Percentiles rank a stretch among this genome's conserved stretches.
These are phyloP conservation scores for Prillingera fragicola DNA, from an alignment of 1,284 basidiomycete genomes.

Conservation along the genomic window DNA sequence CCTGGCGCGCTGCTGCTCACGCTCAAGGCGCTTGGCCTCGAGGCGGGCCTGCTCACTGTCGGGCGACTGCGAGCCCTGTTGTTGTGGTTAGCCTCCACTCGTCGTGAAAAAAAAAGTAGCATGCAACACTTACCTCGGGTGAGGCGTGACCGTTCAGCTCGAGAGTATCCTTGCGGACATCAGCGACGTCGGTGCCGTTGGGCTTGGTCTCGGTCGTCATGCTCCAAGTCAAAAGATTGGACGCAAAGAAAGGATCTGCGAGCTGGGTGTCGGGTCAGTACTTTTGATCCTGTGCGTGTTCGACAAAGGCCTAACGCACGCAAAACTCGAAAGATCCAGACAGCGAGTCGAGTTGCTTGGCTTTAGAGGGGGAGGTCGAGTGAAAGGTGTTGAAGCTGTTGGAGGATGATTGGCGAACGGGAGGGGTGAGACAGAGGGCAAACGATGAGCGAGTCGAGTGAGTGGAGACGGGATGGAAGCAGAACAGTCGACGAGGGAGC, in stretches of 20 bases:
- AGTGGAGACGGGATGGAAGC: not conserved
- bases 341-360: not conserved
- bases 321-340: constrained; percentile 9
- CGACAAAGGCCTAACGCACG: constrained; percentile 5
- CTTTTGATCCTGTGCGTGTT: not conserved
- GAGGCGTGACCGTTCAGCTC: constrained; percentile 37
- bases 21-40: constrained; percentile 81
- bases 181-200: constrained; percentile 25
- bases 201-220: constrained; percentile 33
- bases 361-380: not conserved
- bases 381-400: not conserved
- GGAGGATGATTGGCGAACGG: not conserved
- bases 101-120: not conserved
- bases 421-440: constrained; percentile 1
- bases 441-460: not conserved
- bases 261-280: constrained; percentile 4
- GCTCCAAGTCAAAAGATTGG: constrained; percentile 9
- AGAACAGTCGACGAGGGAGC: not conserved
- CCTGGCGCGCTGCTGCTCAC: constrained; percentile 71
- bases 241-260: constrained; percentile 14
- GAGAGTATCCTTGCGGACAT: constrained; percentile 21
- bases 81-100: not conserved
- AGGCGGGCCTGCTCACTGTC: constrained; percentile 60
- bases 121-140: constrained; percentile 32
- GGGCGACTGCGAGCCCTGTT: constrained; percentile 4